Percentiles rank a stretch among this genome's conserved stretches.
Evolutionary conservation across 495 filamentous ascomycete species (phyloP).

Genomic region (Glonium stellatum): DNA sequence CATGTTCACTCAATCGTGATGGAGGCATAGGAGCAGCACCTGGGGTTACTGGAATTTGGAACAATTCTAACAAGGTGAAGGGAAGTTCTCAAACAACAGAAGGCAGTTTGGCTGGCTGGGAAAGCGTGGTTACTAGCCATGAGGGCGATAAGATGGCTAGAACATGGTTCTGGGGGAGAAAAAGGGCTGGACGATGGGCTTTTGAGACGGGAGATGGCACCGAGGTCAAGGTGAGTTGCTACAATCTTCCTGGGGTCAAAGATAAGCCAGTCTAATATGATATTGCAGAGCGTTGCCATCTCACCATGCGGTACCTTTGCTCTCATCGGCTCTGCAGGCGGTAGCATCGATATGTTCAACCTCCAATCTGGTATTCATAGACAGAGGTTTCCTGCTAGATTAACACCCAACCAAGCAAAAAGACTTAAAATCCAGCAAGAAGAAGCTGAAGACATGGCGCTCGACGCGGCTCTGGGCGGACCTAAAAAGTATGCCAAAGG

Average conservation of each 20-base stretch:
- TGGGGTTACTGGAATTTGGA: constrained; percentile 66
- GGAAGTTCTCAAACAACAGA: constrained; percentile 47
- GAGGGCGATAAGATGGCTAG: constrained; percentile 73
- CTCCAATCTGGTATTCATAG: constrained; percentile 85
- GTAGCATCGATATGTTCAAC: constrained; percentile 89
- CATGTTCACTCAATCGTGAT: constrained; percentile 84
- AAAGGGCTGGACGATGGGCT: constrained; percentile 84
- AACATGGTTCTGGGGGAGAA: constrained; percentile 97
- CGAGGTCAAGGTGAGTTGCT: constrained; percentile 51
- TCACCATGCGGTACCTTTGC: constrained; percentile 92
- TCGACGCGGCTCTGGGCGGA: constrained; percentile 10
- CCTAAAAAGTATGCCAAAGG: constrained; percentile 35
- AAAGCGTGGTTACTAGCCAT: constrained; percentile 94
- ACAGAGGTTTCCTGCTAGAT: constrained; percentile 70
- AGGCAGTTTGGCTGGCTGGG: constrained; percentile 80
- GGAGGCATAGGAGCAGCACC: constrained; percentile 77
- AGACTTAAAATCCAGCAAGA: constrained; percentile 52
- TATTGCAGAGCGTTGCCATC: constrained; percentile 63
- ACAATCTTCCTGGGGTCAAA: too few relatives aligned
- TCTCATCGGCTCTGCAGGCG: constrained; percentile 75
- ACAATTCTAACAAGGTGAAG: constrained; percentile 55
- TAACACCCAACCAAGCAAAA: constrained; percentile 57
- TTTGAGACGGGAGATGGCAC: constrained; percentile 80
- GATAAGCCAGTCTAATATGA: too few relatives aligned
- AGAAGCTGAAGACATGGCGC: constrained; percentile 32